Base-by-base conservation (phyloP, 495 filamentous ascomycete genomes). In the Talaromyces wortmannii region DNA sequence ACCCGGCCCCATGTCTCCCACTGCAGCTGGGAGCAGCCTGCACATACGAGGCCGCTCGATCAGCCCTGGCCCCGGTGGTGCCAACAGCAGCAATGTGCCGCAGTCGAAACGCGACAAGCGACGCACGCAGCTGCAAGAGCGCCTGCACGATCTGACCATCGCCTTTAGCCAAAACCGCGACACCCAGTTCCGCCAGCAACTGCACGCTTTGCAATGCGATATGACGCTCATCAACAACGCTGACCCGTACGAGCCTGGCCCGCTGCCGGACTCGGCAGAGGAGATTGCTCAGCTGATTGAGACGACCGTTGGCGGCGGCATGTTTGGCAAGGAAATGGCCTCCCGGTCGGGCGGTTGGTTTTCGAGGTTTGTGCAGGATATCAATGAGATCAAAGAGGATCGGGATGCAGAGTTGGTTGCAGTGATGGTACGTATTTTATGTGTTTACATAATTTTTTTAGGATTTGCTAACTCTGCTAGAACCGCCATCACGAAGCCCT, bases 41-140 rank as follows among this genome's bases (percentile, higher is more conserved):
- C 62, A 67, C 46, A 62, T 60, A 10, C 58, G 68, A 30, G 66
- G 63, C 23, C 68, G 69, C 3, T 74, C 74, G 12, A 57, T 61
- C 7, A 77, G 72, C 55, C 74, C 72, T 7, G 62, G 61, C 12
- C 13, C 18, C 4, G 18, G 31, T 15, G 29, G 31, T 10, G 43
- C 5, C 33, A 44, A 31, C 23, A 48, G 60, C 59, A 33, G 59
- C 55, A 52, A 62, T 62, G 6, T 67, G 63, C 68, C 79, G 55
- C 75, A 77, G 31, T 90, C 91, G 4, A 98, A 98, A 76, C 82
- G 90, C 61, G 92, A 97, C 75, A 94, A 95, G 66, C 83, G 89
- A 56, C 86, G 92, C 52, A 87, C 86, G 55, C 78, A 82, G 50
- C 79, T 97, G 51, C 78, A 82, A 31, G 92, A 95, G 40, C 84